Evolutionary conservation across 495 filamentous ascomycete genomes (phyloP).

Genomic region (Trichoderma virens): DNA sequence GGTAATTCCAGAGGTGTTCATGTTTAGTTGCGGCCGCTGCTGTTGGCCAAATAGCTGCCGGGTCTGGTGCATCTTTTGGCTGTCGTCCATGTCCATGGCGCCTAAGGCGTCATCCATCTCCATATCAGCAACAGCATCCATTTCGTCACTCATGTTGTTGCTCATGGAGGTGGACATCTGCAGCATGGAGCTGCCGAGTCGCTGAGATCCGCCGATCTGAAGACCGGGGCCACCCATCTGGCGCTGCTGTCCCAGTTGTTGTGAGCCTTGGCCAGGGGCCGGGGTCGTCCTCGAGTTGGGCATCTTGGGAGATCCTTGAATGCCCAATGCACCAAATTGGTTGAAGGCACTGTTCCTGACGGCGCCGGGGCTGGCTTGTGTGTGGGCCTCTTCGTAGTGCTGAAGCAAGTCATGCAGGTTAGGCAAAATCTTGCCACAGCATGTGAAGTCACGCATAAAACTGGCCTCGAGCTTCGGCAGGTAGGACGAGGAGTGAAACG

Average conservation of each 20-base stretch:
- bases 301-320: constrained; percentile 15
- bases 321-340: constrained; percentile 13
- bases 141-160: constrained; percentile 52
- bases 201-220: constrained; percentile 35
- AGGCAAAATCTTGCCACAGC: constrained; percentile 79
- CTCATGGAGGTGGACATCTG: constrained; percentile 11
- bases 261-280: constrained; percentile 18
- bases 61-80: constrained; percentile 52
- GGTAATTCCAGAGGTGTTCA: constrained; percentile 55
- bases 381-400: constrained; percentile 90
- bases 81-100: constrained; percentile 51
- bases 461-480: constrained; percentile 94
- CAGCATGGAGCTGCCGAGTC: constrained; percentile 16
- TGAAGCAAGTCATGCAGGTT: constrained; percentile 91
- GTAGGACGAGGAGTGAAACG: constrained; percentile 95
- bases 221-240: constrained; percentile 21
- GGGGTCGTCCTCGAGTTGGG: constrained; percentile 12
- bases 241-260: constrained; percentile 7
- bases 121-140: constrained; percentile 90
- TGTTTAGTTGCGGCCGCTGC: constrained; percentile 63
- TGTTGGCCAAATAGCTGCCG: constrained; percentile 64
- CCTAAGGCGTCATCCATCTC: constrained; percentile 84
- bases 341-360: constrained; percentile 16
- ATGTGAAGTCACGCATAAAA: constrained; percentile 93
- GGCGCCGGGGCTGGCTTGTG: constrained; percentile 22